Percentiles rank a stretch among this genome's conserved stretches.
Evolutionary conservation across 208 protist genomes (phyloP).

Genomic region (Trypanosoma mega): DNA sequence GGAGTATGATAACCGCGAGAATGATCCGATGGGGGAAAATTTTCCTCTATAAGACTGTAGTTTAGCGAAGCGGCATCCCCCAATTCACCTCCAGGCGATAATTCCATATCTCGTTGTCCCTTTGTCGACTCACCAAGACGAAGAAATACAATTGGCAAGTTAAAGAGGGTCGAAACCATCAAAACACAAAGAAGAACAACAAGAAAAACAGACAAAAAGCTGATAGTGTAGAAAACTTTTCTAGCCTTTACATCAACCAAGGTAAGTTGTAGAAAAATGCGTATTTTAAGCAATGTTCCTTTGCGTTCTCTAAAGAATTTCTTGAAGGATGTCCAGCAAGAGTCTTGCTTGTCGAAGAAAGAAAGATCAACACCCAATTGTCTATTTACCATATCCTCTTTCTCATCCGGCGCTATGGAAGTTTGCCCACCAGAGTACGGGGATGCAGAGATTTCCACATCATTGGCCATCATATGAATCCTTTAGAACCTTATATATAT

Average conservation of each 20-base stretch:
- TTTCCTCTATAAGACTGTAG: conserved; percentile 36
- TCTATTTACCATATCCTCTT: neutral
- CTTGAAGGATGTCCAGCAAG: neutral
- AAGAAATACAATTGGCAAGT: conserved; percentile 65
- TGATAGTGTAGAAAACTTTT: conserved; percentile 48
- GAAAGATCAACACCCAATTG: conserved; percentile 25
- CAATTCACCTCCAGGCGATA: conserved; percentile 41
- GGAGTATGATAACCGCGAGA: conserved; percentile 20
- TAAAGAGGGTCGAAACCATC: conserved; percentile 58
- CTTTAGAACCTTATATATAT: no score
- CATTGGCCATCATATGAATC: no score
- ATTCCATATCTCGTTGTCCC: conserved; percentile 46
- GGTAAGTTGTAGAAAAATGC: conserved; percentile 37
- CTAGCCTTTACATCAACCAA: conserved; percentile 26
- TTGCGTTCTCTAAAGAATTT: conserved; percentile 7
- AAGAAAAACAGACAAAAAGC: conserved; percentile 57
- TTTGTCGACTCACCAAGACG: conserved; percentile 42
- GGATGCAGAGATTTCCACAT: no score
- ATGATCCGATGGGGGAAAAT: conserved; percentile 22
- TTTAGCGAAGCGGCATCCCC: conserved; percentile 36
- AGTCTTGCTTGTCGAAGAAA: neutral
- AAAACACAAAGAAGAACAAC: conserved; percentile 61
- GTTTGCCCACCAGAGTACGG: no score
- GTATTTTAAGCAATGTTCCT: conserved; percentile 14
- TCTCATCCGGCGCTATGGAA: neutral